A percentile compares a stretch with the other conserved stretches of the same genome.
Evolutionary conservation across 768 basidiomycete species (phyloP).

Genomic region (Phaffia australis): DNA sequence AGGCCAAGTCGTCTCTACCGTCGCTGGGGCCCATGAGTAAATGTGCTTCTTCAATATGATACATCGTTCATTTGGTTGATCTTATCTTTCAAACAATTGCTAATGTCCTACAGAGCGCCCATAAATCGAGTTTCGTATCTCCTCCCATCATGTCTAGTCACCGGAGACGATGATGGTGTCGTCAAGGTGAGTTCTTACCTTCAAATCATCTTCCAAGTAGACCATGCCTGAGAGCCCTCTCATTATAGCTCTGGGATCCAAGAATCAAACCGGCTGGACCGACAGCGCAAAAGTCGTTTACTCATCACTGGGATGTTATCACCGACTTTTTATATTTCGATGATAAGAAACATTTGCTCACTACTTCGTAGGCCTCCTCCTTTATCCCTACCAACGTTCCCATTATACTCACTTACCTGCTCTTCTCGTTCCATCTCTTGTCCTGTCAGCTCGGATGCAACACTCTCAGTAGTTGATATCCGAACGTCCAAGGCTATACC

Average conservation of each 20-base stretch:
- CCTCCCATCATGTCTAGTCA: conserved; percentile 60
- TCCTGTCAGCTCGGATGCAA: conserved; percentile 68
- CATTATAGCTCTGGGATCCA: conserved; percentile 77
- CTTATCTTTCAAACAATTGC: conserved; percentile 10
- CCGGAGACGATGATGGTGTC: conserved; percentile 88
- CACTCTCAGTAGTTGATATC: conserved; percentile 82
- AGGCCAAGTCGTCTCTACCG: conserved; percentile 46
- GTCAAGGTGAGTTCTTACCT: conserved; percentile 55
- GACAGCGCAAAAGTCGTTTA: conserved; percentile 56
- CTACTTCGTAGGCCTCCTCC: conserved; percentile 58
- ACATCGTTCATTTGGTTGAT: neutral
- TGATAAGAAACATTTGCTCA: conserved; percentile 71
- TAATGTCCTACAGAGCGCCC: conserved; percentile 47
- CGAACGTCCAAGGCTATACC: conserved; percentile 69
- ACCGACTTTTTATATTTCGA: conserved; percentile 79
- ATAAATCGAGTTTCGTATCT: conserved; percentile 74
- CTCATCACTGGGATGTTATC: conserved; percentile 88
- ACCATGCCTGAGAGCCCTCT: neutral
- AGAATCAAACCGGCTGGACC: conserved; percentile 43
- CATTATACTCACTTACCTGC: neutral
- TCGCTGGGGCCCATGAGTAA: conserved; percentile 57
- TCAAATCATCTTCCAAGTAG: neutral
- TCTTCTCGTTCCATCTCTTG: neutral
- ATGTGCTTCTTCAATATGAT: conserved; percentile 32
- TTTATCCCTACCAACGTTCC: neutral